phyloP scores from a whole-genome alignment of 495 filamentous ascomycete genomes.

The Aspergillus kassunensis region DNA sequence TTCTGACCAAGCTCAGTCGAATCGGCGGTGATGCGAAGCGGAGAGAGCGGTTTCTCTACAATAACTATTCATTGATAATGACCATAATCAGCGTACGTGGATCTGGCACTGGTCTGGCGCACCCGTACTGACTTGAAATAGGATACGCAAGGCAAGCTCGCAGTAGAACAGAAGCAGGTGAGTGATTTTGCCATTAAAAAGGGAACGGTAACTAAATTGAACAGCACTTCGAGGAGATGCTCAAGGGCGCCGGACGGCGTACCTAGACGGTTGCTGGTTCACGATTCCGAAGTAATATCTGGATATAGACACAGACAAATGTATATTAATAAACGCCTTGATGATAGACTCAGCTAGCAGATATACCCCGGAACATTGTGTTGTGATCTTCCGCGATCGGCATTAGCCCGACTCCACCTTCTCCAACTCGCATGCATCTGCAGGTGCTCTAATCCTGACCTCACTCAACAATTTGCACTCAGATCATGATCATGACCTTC shows the following conservation, averaged over 20 bases:
- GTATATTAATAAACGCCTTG: background rate
- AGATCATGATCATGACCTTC: background rate
- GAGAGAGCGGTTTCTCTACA: constrained; percentile 81
- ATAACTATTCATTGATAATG: constrained; percentile 88
- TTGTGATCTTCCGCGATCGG: constrained; percentile 1
- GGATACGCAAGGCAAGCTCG: constrained; percentile 76
- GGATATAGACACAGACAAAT: background rate
- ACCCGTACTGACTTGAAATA: constrained; percentile 29
- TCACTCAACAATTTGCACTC: background rate
- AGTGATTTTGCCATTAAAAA: constrained; percentile 5
- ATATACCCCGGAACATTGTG: background rate
- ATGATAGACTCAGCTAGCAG: background rate
- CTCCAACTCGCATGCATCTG: background rate
- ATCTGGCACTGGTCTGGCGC: background rate
- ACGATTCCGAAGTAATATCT: no score
- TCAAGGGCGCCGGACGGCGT: constrained; percentile 35
- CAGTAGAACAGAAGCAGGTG: constrained; percentile 62
- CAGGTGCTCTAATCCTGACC: background rate
- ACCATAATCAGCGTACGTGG: constrained; percentile 74
- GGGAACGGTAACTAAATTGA: background rate
- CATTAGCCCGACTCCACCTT: constrained; percentile 2
- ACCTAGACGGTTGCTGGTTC: constrained; percentile 23
- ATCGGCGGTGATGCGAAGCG: constrained; percentile 71
- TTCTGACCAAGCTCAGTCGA: constrained; percentile 64
- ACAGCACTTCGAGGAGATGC: constrained; percentile 45